phyloP scores from a whole-genome alignment of 768 basidiomycete species.

The Mycena olivaceomarginata region DNA sequence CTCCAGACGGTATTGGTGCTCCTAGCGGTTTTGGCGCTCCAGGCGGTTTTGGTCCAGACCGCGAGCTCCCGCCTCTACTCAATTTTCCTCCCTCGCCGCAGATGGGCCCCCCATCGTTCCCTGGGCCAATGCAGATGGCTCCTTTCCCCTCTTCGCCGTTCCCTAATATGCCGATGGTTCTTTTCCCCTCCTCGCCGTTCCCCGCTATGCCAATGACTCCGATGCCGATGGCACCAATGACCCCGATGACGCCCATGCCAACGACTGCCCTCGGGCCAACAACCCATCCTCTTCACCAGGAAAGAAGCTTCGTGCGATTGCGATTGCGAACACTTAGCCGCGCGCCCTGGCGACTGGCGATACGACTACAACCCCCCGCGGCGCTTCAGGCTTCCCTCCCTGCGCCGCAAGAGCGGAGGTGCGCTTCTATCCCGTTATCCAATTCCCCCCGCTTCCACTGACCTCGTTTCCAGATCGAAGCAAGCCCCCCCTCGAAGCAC shows the following conservation, averaged over 20 bases:
- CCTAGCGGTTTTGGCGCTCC: no score
- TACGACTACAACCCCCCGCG: constrained; percentile 36
- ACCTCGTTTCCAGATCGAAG: constrained; percentile 8
- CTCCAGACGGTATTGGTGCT: no score
- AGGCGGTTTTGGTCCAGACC: not conserved
- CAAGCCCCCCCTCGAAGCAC: constrained; percentile 31
- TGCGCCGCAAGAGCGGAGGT: constrained; percentile 15
- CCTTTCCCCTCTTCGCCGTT: not conserved
- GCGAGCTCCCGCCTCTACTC: not conserved
- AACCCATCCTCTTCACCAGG: constrained; percentile 29
- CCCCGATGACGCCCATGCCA: no score
- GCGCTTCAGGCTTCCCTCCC: constrained; percentile 26
- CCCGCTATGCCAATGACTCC: not conserved
- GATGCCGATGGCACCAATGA: no score
- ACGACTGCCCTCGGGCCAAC: not conserved
- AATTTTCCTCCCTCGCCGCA: not conserved
- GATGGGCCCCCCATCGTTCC: not conserved
- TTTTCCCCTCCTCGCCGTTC: not conserved
- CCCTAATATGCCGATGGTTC: not conserved
- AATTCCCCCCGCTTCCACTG: not conserved
- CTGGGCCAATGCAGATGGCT: not conserved
- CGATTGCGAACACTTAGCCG: constrained; percentile 22
- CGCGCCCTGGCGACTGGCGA: constrained; percentile 42
- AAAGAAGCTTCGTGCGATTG: constrained; percentile 13
- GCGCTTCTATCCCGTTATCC: not conserved